phyloP scores from a whole-genome alignment of 441 rosid species.

The Gossypium davidsonii region DNA sequence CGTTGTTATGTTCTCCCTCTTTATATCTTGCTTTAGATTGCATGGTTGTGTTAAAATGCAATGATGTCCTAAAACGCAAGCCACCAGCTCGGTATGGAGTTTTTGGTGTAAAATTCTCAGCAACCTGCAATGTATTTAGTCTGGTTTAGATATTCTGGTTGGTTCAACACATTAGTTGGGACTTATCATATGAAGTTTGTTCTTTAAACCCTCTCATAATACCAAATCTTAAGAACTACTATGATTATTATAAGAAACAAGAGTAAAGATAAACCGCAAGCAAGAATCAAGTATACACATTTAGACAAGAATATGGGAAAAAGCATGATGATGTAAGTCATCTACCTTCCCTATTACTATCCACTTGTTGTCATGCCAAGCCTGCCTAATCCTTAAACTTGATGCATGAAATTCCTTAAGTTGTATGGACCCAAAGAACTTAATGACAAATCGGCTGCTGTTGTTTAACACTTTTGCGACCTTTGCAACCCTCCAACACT shows the following conservation, averaged over 20 bases:
- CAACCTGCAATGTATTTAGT: constrained; percentile 20
- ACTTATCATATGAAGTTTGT: background rate
- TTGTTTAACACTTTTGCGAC: constrained; percentile 22
- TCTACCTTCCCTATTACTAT: constrained; percentile 29
- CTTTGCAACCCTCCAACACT: constrained; percentile 35
- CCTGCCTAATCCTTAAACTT: constrained; percentile 25
- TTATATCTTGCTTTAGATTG: constrained; percentile 3
- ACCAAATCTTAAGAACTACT: background rate
- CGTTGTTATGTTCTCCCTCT: background rate
- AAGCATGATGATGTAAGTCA: background rate
- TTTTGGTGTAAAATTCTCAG: background rate
- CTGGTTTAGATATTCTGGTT: background rate
- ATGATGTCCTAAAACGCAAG: constrained; percentile 10
- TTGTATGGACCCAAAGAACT: constrained; percentile 32
- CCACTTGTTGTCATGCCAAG: constrained; percentile 32
- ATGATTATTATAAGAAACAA: background rate
- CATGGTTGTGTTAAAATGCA: background rate
- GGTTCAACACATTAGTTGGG: background rate
- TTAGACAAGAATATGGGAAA: background rate
- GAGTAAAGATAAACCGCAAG: background rate
- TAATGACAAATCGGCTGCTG: constrained; percentile 24
- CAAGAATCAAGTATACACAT: background rate
- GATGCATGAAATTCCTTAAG: constrained; percentile 31
- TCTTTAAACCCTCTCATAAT: background rate
- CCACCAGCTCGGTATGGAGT: background rate